Percentiles rank a stretch among this genome's conserved stretches.
Evolutionary conservation across 352 stramenopile species (phyloP).

Genomic region (Thalassiosira sp.): DNA sequence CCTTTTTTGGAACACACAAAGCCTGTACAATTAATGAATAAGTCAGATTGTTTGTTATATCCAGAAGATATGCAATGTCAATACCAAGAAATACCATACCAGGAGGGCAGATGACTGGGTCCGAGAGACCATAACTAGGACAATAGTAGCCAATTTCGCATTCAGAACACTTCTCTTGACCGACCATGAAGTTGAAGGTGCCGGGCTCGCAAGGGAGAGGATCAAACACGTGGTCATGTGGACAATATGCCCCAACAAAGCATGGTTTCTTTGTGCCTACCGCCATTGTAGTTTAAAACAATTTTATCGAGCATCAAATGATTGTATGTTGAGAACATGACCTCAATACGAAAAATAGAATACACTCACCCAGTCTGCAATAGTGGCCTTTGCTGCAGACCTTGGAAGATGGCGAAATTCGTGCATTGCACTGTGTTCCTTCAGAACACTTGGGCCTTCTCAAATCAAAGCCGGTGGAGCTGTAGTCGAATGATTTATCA

Average conservation of each 20-base stretch:
- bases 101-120: slow-evolving; percentile 89
- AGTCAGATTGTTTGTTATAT: slow-evolving; percentile 69
- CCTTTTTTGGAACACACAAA: slow-evolving; percentile 89
- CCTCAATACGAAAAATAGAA: slow-evolving; percentile 21
- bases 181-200: slow-evolving; percentile 92
- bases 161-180: slow-evolving; percentile 86
- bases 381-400: slow-evolving; percentile 71
- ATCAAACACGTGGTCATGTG: slow-evolving; percentile 83
- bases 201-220: slow-evolving; percentile 90
- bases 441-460: slow-evolving; percentile 46
- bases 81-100: slow-evolving; percentile 47
- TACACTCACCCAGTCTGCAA: slow-evolving; percentile 36
- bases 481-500: slow-evolving; percentile 86
- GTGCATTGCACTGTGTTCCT: slow-evolving; percentile 50
- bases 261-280: slow-evolving; percentile 87
- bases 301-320: not conserved
- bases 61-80: not conserved
- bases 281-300: not conserved
- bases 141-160: slow-evolving; percentile 93
- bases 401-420: slow-evolving; percentile 73
- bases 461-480: slow-evolving; percentile 86
- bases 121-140: slow-evolving; percentile 89
- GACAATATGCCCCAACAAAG: slow-evolving; percentile 91
- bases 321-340: not conserved
- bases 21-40: slow-evolving; percentile 87